Base-by-base conservation (phyloP, 2,329 filamentous ascomycete species). In the Thelonectria olida region DNA sequence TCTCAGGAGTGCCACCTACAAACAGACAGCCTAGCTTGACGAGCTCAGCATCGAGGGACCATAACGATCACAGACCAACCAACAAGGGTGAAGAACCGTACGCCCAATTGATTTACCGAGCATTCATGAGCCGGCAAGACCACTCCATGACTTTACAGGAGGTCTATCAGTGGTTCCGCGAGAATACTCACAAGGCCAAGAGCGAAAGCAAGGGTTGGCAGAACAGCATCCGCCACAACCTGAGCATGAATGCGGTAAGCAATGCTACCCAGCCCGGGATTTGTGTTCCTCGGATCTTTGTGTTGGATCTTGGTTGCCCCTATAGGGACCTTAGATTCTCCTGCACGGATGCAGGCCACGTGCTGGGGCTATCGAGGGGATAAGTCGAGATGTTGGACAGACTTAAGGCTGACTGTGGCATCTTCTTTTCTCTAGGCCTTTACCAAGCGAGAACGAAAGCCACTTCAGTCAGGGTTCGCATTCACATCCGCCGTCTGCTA, bases 181-280 rank as follows among this genome's bases (percentile, higher is more conserved):
- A 89, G 25, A 90, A 97, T 72, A 97, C 93, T 2, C 85, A 87
- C 67, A 97, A 96, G 76, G 87, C 86, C 56, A 96, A 93, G 51
- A 64, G 54, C 72, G 88, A 87, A 5, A 87, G 83, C 53, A 90
- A 89, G 69, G 95, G 94, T 9, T 98, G 95, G 95, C 91, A 95
- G 78, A 98, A 97, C 77, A 97, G 92, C 74, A 96, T 98, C 66
- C 88, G 95, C 2, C 95, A 98, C 76, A 98, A 98, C 69, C 81
- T 98, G 7, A 97, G 93, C 48, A 97, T 98, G 94, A 98, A 98
- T 71, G 85, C 85, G 62, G 95, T 97, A 87, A 79, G 79, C n/a
- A 19, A 31, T 31, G 17, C 47, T 12, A 53, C 31, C 41, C 36
- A 25, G 22, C 23, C 51, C 28, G 34, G 45, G 49, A 49, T 22